Base-by-base conservation (phyloP, 305 asterid genomes). In the Rubia balearica region DNA sequence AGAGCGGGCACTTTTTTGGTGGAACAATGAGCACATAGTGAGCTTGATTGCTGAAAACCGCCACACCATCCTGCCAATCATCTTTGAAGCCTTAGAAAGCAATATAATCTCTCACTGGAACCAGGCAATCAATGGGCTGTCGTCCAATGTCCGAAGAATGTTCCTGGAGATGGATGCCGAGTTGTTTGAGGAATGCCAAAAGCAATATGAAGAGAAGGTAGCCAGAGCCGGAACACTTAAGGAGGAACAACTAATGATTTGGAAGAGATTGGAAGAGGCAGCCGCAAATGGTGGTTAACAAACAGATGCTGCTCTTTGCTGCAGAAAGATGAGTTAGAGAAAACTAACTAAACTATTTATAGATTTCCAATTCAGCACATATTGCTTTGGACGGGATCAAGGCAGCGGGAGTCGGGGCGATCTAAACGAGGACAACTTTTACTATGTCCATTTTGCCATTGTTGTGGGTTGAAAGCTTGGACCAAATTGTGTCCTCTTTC, bases 21-120 rank as follows among this genome's bases (percentile, higher is more conserved):
- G 97, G 98, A 92, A 90, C 88, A 92, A 92, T 27, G 98, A 90
- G 76, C 97, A 90, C 81, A 88, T 92, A 71, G 95, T 92, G 38
- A 87, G 84, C 71, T 79, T 90, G 81, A 87, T 92, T 62, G 95
- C 93, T 0, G 92, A 87, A 74, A 85, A 92, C 65, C 88, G 96
- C n/a, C 87, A 78, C 46, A 86, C 72, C 24, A 79, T 92, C 77
- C 74, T 92, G 73, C 98, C 98, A 46, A 89, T 89, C 82, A 84
- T 92, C 77, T 89, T 87, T 74, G 89, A 83, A 62, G 83, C 97
- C 16, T 69, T 92, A 67, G 97, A 92, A 81, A 84, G 81, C 71
- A 92, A 92, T 67, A 81, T 89, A 75, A 74, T 55, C 60, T 73
- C 78, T 59, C 98, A 90, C 77, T 93, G 98, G 98, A 90, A 93